These are phyloP conservation scores for Cordyceps militaris DNA, from an alignment of 2,329 filamentous ascomycete species.

Conservation along the genomic window DNA sequence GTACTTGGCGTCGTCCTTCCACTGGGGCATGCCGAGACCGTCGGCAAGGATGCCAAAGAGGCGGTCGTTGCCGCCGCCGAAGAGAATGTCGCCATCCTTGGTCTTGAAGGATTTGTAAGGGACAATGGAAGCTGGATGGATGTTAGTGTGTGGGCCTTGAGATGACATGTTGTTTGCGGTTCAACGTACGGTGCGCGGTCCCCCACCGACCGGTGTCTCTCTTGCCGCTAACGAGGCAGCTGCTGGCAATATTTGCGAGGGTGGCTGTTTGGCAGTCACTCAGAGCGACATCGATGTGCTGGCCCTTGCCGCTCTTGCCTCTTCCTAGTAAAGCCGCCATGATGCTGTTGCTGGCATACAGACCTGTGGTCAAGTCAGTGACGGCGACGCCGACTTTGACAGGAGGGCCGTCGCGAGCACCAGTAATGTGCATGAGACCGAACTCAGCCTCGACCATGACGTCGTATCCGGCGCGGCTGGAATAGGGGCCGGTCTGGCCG, in stretches of 20 bases:
- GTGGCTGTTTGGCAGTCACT: constrained; percentile 95
- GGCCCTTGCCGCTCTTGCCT: constrained; percentile 67
- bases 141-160: neutral
- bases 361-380: constrained; percentile 87
- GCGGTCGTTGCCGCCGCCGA: constrained; percentile 66
- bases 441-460: constrained; percentile 99
- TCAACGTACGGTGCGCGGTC: constrained; percentile 77
- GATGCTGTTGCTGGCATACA: constrained; percentile 92
- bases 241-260: constrained; percentile 90
- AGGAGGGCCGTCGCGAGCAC: constrained; percentile 75
- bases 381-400: constrained; percentile 98
- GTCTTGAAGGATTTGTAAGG: constrained; percentile 83
- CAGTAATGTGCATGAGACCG: constrained; percentile 97
- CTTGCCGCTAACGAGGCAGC: constrained; percentile 78
- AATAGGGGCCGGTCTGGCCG: constrained; percentile 89
- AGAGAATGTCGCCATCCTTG: constrained; percentile 61
- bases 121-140: constrained; percentile 73
- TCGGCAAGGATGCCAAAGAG: constrained; percentile 60
- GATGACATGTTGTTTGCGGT: neutral
- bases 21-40: constrained; percentile 49
- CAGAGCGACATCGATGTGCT: constrained; percentile 85
- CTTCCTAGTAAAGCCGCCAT: constrained; percentile 86
- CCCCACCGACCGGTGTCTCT: constrained; percentile 89
- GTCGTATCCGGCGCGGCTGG: constrained; percentile 84
- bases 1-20: constrained; percentile 54